Evolutionary conservation across 495 filamentous ascomycete species (phyloP).

Genomic region (Penicillium nucicola): DNA sequence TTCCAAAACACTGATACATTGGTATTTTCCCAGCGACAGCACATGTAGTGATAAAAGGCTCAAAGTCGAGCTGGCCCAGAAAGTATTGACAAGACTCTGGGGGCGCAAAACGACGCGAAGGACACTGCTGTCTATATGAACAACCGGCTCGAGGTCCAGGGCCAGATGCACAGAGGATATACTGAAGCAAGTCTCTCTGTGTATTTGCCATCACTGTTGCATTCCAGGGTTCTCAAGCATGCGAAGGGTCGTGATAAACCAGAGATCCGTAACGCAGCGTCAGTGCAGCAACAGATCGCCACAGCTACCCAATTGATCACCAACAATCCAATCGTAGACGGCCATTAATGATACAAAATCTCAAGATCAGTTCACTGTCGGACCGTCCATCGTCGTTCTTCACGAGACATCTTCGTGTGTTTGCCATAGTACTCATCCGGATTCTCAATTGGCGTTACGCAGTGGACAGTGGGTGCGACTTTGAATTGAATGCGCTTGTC

Average conservation of each 20-base stretch:
- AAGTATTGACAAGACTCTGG: background rate
- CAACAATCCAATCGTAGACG: background rate
- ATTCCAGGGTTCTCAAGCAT: background rate
- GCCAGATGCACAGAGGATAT: background rate
- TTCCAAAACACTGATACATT: slow-evolving; percentile 20
- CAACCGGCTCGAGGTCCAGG: background rate
- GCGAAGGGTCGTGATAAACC: background rate
- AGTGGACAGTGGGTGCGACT: slow-evolving; percentile 46
- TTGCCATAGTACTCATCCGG: slow-evolving; percentile 53
- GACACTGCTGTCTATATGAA: background rate
- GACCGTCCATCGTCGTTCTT: slow-evolving; percentile 48
- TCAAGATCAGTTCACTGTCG: slow-evolving; percentile 24
- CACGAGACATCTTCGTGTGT: slow-evolving; percentile 47
- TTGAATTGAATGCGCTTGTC: slow-evolving; percentile 48
- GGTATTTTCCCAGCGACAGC: slow-evolving; percentile 5
- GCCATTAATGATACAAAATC: slow-evolving; percentile 7
- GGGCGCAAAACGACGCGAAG: background rate
- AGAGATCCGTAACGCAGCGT: background rate
- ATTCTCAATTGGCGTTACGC: slow-evolving; percentile 51
- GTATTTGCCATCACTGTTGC: background rate
- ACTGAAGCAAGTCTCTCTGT: background rate
- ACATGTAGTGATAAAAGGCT: slow-evolving; percentile 3
- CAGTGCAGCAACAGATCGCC: background rate
- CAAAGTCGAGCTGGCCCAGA: background rate
- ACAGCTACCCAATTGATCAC: background rate